These are phyloP conservation scores for Scalesia atractyloides DNA, from an alignment of 129 eudicot species.

Conservation along the genomic window DNA sequence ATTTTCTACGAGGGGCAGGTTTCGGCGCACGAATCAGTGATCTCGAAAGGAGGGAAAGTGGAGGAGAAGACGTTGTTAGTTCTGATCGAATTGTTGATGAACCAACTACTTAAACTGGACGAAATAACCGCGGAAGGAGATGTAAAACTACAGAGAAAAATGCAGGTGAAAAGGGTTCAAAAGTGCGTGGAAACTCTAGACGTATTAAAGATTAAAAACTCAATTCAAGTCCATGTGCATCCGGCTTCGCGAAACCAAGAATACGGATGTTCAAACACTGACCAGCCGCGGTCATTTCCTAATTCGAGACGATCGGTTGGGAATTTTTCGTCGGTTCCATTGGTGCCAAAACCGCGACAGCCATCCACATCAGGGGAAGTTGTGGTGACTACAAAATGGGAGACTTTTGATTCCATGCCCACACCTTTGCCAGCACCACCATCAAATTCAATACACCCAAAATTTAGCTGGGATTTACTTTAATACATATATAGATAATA, in stretches of 20 bases:
- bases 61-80: conserved; percentile 58
- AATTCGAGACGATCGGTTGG: conserved; percentile 57
- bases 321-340: conserved; percentile 5
- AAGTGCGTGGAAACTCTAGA: conserved; percentile 89
- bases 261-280: conserved; percentile 33
- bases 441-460: conserved; percentile 45
- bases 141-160: conserved; percentile 80
- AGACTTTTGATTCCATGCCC: conserved; percentile 73
- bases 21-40: conserved; percentile 65
- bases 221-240: conserved; percentile 11
- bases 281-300: conserved; percentile 26
- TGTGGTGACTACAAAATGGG: conserved; percentile 97
- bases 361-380: conserved; percentile 51
- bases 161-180: conserved; percentile 93
- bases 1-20: conserved; percentile 39
- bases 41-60: conserved; percentile 77
- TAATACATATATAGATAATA: conserved; percentile 9
- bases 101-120: conserved; percentile 76
- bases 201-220: conserved; percentile 67
- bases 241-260: conserved; percentile 15
- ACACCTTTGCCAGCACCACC: conserved; percentile 27
- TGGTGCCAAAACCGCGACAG: conserved; percentile 30
- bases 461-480: conserved; percentile 51
- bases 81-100: conserved; percentile 74
- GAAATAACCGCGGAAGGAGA: conserved; percentile 76